Evolutionary conservation across 2,329 filamentous ascomycete genomes (phyloP).

Genomic region (Leptographium flavum): DNA sequence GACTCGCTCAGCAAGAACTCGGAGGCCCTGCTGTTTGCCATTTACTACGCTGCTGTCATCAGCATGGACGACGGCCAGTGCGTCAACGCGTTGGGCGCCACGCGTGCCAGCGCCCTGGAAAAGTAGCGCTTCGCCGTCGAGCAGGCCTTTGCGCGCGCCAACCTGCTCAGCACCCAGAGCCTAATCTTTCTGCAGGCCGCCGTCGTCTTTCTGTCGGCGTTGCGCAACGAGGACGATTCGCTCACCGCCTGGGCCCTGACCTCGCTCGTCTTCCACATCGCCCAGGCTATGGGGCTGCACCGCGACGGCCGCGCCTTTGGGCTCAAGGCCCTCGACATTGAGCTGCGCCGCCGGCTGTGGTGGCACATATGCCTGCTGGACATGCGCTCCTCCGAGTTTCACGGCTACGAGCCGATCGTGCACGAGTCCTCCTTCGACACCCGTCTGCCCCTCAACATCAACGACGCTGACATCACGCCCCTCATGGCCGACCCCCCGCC

Average conservation of each 20-base stretch:
- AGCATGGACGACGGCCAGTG: slow-evolving; percentile 38
- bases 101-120: slow-evolving; percentile 3
- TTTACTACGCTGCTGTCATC: slow-evolving; percentile 38
- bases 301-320: slow-evolving; percentile 32
- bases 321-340: slow-evolving; percentile 38
- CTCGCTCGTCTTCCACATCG: slow-evolving; percentile 38
- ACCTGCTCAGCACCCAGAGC: slow-evolving; percentile 41
- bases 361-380: slow-evolving; percentile 43
- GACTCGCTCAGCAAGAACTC: slow-evolving; percentile 7
- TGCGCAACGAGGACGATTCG: slow-evolving; percentile 28
- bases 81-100: neutral
- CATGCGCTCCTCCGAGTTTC: slow-evolving; percentile 35
- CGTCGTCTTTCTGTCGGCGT: slow-evolving; percentile 34
- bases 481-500: slow-evolving; percentile 32
- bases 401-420: slow-evolving; percentile 31
- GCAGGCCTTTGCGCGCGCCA: slow-evolving; percentile 39
- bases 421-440: slow-evolving; percentile 28
- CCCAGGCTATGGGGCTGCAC: slow-evolving; percentile 33
- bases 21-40: slow-evolving; percentile 25
- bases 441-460: slow-evolving; percentile 33
- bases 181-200: slow-evolving; percentile 42
- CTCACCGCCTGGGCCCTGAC: slow-evolving; percentile 44
- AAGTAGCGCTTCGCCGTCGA: slow-evolving; percentile 34
- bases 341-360: slow-evolving; percentile 44
- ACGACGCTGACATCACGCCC: slow-evolving; percentile 28